Conservation (phyloP, 257 asterid genomes). For the Agastache rugosa region DNA sequence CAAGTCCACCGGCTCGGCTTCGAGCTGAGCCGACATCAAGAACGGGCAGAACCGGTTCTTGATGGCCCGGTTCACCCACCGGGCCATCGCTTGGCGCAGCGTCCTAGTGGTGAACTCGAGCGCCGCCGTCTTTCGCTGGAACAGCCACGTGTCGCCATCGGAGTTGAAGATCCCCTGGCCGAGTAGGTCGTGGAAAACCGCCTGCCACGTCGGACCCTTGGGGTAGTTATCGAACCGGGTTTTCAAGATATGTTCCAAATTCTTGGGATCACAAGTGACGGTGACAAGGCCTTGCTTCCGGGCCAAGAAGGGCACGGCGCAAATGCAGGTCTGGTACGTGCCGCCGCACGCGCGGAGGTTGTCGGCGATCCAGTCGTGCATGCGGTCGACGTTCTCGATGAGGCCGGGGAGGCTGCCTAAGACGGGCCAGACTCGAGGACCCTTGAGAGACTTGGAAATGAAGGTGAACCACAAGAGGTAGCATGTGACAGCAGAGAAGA, state of each 20-base stretch:
- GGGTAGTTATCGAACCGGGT: constrained; percentile 94
- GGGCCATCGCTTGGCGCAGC: constrained; percentile 87
- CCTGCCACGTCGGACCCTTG: constrained; percentile 96
- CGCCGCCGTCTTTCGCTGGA: constrained; percentile 88
- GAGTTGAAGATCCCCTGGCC: constrained; percentile 94
- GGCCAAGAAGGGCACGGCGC: constrained; percentile 86
- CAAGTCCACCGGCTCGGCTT: constrained; percentile 66
- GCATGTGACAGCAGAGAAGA: constrained; percentile 68
- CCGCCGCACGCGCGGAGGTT: constrained; percentile 92
- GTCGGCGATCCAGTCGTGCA: constrained; percentile 95
- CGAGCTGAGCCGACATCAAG: constrained; percentile 59
- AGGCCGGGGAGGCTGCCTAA: constrained; percentile 90
- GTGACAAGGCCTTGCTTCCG: constrained; percentile 89
- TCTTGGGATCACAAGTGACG: constrained; percentile 90
- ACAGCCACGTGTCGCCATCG: constrained; percentile 93
- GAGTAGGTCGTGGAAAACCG: constrained; percentile 83
- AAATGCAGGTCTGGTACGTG: constrained; percentile 93
- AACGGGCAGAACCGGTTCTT: constrained; percentile 74
- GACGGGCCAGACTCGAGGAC: constrained; percentile 92
- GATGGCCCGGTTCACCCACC: constrained; percentile 91
- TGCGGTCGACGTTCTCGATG: constrained; percentile 72
- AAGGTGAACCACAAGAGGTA: constrained; percentile 87
- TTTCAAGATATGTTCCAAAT: constrained; percentile 83
- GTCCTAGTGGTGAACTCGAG: constrained; percentile 91
- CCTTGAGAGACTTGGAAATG: constrained; percentile 82